These are phyloP conservation scores for Solanum pimpinellifolium DNA, from an alignment of 257 asterid genomes.

Conservation along the genomic window DNA sequence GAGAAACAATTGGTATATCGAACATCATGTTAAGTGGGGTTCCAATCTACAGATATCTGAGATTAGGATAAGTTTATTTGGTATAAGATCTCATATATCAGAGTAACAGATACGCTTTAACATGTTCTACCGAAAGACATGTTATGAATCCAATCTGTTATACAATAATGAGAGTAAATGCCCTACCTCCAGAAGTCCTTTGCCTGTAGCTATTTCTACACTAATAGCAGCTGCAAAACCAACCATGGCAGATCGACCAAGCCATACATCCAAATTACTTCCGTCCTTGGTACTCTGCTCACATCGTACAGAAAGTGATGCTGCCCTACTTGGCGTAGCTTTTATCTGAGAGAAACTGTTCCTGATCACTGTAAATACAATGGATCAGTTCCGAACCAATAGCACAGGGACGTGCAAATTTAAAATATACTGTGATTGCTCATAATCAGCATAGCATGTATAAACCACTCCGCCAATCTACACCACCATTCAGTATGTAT, in stretches of 20 bases:
- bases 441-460: neutral
- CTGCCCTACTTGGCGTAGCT: constrained; percentile 10
- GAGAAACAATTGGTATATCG: neutral
- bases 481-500: neutral
- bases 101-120: neutral
- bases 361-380: constrained; percentile 28
- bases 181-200: constrained; percentile 57
- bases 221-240: constrained; percentile 70
- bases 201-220: constrained; percentile 72
- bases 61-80: neutral
- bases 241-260: constrained; percentile 78
- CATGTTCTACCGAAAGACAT: neutral
- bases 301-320: constrained; percentile 41
- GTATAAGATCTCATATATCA: neutral
- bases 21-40: neutral
- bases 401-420: neutral
- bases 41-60: neutral
- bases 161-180: neutral
- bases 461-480: neutral
- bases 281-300: constrained; percentile 65
- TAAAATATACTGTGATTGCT: neutral
- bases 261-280: constrained; percentile 64
- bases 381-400: neutral
- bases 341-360: constrained; percentile 10
- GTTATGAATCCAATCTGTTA: neutral